These are phyloP conservation scores for Calvatia gigantea DNA, from an alignment of 768 basidiomycete species.

Conservation along the genomic window DNA sequence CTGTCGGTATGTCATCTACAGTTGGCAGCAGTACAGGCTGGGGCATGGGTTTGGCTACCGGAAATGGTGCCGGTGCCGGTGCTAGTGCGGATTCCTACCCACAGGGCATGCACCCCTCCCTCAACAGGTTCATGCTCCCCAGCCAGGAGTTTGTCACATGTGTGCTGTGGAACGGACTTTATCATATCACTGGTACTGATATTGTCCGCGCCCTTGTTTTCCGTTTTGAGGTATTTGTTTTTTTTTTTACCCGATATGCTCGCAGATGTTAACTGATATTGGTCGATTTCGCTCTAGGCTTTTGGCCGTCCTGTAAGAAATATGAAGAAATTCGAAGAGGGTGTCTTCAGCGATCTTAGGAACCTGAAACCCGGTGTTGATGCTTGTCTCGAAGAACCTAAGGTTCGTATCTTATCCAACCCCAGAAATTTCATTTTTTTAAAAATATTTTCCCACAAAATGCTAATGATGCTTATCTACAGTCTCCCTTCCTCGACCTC, in stretches of 20 bases:
- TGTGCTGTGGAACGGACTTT: constrained; percentile 87
- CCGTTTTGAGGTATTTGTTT: constrained; percentile 68
- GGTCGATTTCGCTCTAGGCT: constrained; percentile 46
- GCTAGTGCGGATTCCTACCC: not conserved
- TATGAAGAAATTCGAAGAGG: constrained; percentile 98
- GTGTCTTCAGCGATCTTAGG: constrained; percentile 88
- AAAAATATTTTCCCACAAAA: no score
- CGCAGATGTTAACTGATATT: constrained; percentile 9
- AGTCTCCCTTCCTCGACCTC: constrained; percentile 92
- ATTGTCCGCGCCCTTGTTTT: constrained; percentile 95
- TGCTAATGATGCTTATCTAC: constrained; percentile 45
- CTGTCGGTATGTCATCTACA: not conserved
- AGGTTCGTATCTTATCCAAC: constrained; percentile 46
- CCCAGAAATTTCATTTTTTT: constrained; percentile 13
- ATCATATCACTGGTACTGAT: constrained; percentile 95
- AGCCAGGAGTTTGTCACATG: constrained; percentile 87
- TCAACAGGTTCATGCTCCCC: constrained; percentile 86
- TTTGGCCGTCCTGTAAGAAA: constrained; percentile 89
- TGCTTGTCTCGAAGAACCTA: constrained; percentile 94
- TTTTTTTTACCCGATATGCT: constrained; percentile 8
- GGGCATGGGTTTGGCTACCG: not conserved
- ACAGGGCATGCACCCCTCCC: constrained; percentile 55
- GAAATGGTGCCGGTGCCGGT: not conserved
- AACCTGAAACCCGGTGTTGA: constrained; percentile 94
- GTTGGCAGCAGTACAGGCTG: not conserved